phyloP scores from a whole-genome alignment of 2,329 filamentous ascomycete species.

The Xylariaceae sp. region DNA sequence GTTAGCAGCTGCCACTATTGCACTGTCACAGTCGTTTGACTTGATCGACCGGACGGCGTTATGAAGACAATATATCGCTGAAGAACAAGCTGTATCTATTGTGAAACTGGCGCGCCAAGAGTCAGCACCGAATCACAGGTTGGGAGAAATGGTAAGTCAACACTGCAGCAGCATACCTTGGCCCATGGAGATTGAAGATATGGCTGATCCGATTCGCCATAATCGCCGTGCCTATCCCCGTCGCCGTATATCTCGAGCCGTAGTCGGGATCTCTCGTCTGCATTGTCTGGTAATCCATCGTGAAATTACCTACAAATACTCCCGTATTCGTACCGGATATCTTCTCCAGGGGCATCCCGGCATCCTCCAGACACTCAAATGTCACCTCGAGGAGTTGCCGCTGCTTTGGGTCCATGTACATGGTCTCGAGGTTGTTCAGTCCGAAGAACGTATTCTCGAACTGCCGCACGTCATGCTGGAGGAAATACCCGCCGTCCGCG shows the following conservation, averaged over 20 bases:
- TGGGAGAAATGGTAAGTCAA: background rate
- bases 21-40: conserved; percentile 21
- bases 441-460: conserved; percentile 11
- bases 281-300: background rate
- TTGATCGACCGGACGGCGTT: conserved; percentile 17
- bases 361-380: conserved; percentile 27
- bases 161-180: background rate
- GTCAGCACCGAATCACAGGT: background rate
- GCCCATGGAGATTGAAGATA: background rate
- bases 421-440: conserved; percentile 15
- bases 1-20: conserved; percentile 26
- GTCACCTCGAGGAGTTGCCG: conserved; percentile 29
- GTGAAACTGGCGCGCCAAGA: conserved; percentile 2
- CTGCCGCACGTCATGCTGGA: conserved; percentile 1
- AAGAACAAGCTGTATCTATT: conserved; percentile 34
- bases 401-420: conserved; percentile 25
- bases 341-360: background rate
- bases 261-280: background rate
- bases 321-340: conserved; percentile 1
- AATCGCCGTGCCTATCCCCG: background rate
- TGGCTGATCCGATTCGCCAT: conserved; percentile 1
- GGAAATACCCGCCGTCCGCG: background rate
- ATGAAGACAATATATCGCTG: conserved; percentile 26
- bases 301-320: conserved; percentile 3
- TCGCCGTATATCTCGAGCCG: background rate